Base-by-base conservation (phyloP, 805 yeast species). In the Huiozyma naganishii region DNA sequence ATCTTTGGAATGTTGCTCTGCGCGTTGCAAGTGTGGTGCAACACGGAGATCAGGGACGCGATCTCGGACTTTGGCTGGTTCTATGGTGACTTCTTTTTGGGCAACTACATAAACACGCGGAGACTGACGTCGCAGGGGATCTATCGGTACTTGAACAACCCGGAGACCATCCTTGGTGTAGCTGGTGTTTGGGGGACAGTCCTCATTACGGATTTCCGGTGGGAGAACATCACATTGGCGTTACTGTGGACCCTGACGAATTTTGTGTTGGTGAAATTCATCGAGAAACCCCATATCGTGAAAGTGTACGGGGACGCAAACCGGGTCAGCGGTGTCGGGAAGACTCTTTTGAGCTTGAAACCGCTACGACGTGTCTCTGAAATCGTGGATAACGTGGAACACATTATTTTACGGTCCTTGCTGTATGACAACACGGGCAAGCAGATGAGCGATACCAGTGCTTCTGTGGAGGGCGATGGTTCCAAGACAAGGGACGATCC, bases 1-100 rank as follows among this genome's bases (percentile, higher is more conserved):
- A 79, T 81, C 43, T 54, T 80, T 39, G 90, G 90, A 8, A 47
- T 64, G 1, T 58, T 76, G 46, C 66, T 83, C 32, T 66, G 80
- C 11, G 51, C 70, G 6, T 67, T 84, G 29, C 94, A 84, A 53
- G 57, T 72, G 12, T 78, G 86, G 82, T 80, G 86, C 32, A 77
- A 82, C 51, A 53, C 70, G 27, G 82, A 86, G 29, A 82, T 83
- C 33, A 71, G 78, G 49, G 75, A 76, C 37, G 77, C 83, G 41
- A 77, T 84, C 50, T 90, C 90, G 2, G 82, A 81, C 48, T 83
- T 80, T 61, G 92, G 94, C n/a, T 84, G 92, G 92, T 84, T 83
- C 54, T 84, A 80, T 59, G 94, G 95, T 45, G 95, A 84, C 60
- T 84, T 84, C 62, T 84, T 83, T 62, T 65, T 82, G 45, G 77